phyloP scores from a whole-genome alignment of 1,139 yeast species.

The Insectozyma bohioensis region DNA sequence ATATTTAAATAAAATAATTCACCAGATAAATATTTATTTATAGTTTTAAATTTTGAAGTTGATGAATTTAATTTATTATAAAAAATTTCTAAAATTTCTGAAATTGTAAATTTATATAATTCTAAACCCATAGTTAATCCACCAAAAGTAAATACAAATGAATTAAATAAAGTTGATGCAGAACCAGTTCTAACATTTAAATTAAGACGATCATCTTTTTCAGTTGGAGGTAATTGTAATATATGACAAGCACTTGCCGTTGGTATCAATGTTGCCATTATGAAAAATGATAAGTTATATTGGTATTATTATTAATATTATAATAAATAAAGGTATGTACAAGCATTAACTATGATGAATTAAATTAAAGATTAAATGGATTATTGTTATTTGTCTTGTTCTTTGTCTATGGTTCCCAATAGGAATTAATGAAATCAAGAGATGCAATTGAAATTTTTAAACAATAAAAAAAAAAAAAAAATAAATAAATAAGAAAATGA shows the following conservation, averaged over 20 bases:
- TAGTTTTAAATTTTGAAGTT: conserved; percentile 26
- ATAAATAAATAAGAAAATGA: too few relatives aligned
- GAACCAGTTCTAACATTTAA: conserved; percentile 68
- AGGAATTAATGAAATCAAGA: too few relatives aligned
- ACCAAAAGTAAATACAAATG: conserved; percentile 64
- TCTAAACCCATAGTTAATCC: conserved; percentile 64
- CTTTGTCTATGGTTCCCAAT: too few relatives aligned
- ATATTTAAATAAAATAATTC: conserved; percentile 59
- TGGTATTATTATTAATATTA: too few relatives aligned
- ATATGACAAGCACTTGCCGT: conserved; percentile 51
- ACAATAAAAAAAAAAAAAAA: too few relatives aligned
- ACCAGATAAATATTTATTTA: conserved; percentile 51
- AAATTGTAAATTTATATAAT: conserved; percentile 36
- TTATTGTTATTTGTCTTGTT: too few relatives aligned
- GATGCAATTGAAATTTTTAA: too few relatives aligned
- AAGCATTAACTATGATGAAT: too few relatives aligned
- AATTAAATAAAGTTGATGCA: conserved; percentile 54
- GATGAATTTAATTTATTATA: conserved; percentile 24
- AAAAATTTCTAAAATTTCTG: conserved; percentile 28
- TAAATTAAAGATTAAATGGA: too few relatives aligned
- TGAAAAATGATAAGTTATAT: conserved; percentile 1
- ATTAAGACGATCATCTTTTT: conserved; percentile 45
- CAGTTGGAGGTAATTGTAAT: conserved; percentile 46
- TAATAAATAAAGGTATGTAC: too few relatives aligned
- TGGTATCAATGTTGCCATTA: conserved; percentile 48